phyloP scores from a whole-genome alignment of 768 basidiomycete species.

The Chalciporus sphaerocephalus region DNA sequence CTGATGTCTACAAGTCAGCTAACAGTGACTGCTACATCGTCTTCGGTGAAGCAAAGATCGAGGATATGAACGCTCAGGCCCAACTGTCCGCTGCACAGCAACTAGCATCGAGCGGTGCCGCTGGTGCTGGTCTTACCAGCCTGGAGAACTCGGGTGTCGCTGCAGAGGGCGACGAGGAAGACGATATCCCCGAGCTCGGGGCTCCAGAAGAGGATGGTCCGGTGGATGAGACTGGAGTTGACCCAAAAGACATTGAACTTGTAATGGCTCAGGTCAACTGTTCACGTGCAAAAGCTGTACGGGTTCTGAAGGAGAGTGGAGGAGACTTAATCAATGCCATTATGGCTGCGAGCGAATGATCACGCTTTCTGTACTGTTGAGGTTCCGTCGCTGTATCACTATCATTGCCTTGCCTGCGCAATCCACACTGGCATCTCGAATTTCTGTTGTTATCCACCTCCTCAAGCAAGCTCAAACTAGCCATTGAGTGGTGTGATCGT shows the following conservation, averaged over 20 bases:
- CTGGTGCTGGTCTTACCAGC: slow-evolving; percentile 38
- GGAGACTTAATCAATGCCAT: slow-evolving; percentile 97
- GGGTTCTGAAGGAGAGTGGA: slow-evolving; percentile 83
- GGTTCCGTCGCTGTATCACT: slow-evolving; percentile 32
- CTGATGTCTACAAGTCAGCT: slow-evolving; percentile 96
- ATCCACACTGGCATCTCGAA: slow-evolving; percentile 15
- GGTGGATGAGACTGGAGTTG: slow-evolving; percentile 83
- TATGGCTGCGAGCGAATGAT: slow-evolving; percentile 90
- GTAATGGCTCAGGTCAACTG: slow-evolving; percentile 89
- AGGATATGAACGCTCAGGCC: slow-evolving; percentile 81
- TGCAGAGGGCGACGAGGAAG: slow-evolving; percentile 57
- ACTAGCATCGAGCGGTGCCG: slow-evolving; percentile 51
- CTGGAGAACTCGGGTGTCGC: slow-evolving; percentile 50
- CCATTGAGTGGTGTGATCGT: slow-evolving; percentile 8
- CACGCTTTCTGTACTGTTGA: slow-evolving; percentile 29
- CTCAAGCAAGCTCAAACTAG: slow-evolving; percentile 3
- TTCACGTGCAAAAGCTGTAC: slow-evolving; percentile 87
- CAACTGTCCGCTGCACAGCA: slow-evolving; percentile 78
- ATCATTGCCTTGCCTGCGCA: slow-evolving; percentile 20
- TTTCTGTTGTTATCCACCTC: not conserved
- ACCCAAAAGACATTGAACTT: slow-evolving; percentile 91
- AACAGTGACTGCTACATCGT: slow-evolving; percentile 99
- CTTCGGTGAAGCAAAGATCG: slow-evolving; percentile 96
- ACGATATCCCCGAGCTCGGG: slow-evolving; percentile 82
- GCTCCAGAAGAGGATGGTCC: slow-evolving; percentile 76